Evolutionary conservation across 2,329 filamentous ascomycete genomes (phyloP).

Genomic region (Aspergillus sp.): DNA sequence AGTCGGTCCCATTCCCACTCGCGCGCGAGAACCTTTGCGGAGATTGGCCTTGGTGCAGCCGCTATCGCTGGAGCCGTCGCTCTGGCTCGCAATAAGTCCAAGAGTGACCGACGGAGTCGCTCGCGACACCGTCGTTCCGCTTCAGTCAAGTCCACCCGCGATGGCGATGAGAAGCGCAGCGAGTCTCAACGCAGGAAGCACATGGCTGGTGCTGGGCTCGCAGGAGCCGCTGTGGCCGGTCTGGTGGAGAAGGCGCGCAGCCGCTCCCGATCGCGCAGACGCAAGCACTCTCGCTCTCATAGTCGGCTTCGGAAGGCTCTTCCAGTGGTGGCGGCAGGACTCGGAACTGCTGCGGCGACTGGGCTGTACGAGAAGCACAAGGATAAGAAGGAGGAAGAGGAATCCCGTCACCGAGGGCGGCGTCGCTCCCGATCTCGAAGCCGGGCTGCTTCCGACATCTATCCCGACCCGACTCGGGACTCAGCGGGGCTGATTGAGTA

Average conservation of each 20-base stretch:
- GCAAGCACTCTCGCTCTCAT: constrained; percentile 51
- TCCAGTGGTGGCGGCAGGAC: constrained; percentile 60
- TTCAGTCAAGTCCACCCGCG: constrained; percentile 23
- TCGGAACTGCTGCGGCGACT: constrained; percentile 61
- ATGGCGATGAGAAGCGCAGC: constrained; percentile 32
- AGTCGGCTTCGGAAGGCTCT: constrained; percentile 57
- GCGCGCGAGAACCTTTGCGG: constrained; percentile 54
- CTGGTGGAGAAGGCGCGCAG: constrained; percentile 58
- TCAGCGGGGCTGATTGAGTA: constrained; percentile 61
- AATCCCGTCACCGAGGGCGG: constrained; percentile 35
- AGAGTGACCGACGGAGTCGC: constrained; percentile 49
- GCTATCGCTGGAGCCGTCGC: constrained; percentile 61
- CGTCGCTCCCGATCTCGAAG: constrained; percentile 49
- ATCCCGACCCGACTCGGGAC: constrained; percentile 41
- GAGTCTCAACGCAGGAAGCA: constrained; percentile 55
- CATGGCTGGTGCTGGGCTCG: constrained; percentile 62
- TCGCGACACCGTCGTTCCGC: constrained; percentile 42
- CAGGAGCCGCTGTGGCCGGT: constrained; percentile 62
- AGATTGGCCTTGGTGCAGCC: constrained; percentile 53
- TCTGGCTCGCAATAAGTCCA: constrained; percentile 54
- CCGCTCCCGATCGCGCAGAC: constrained; percentile 54
- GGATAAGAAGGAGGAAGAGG: constrained; percentile 56
- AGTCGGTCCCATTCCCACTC: constrained; percentile 50
- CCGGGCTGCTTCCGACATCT: constrained; percentile 38
- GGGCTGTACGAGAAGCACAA: constrained; percentile 64